These are phyloP conservation scores for Phascolomyces articulosus DNA, from an alignment of 371 early-diverging fungal genomes.

Conservation along the genomic window DNA sequence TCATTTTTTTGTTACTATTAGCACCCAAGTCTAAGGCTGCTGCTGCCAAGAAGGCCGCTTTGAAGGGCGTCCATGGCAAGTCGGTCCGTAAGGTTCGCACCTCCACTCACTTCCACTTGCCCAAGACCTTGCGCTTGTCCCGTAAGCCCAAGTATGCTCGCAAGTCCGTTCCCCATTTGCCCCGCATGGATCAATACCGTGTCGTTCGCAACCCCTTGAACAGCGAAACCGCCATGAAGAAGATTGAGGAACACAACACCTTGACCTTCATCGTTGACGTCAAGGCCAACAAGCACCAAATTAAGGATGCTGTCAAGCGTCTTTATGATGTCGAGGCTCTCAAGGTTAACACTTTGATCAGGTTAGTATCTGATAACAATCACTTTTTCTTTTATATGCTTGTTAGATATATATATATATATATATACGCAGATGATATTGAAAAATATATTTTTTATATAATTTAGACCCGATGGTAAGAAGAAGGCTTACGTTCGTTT, in stretches of 20 bases:
- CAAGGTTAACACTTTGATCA: constrained; percentile 98
- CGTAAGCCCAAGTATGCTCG: constrained; percentile 93
- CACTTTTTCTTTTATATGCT: neutral
- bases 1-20: neutral
- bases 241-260: constrained; percentile 99
- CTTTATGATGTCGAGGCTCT: constrained; percentile 94
- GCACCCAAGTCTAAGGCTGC: constrained; percentile 70
- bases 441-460: too few relatives aligned
- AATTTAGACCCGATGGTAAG: constrained; percentile 87
- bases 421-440: too few relatives aligned
- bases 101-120: constrained; percentile 89
- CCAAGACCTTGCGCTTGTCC: constrained; percentile 91
- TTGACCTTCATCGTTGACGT: constrained; percentile 97
- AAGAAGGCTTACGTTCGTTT: constrained; percentile 99
- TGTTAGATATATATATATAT: too few relatives aligned
- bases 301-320: constrained; percentile 96
- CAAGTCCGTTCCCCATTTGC: constrained; percentile 81
- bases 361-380: constrained; percentile 34
- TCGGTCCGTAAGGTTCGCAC: constrained; percentile 88
- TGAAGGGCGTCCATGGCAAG: constrained; percentile 88
- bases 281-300: constrained; percentile 98
- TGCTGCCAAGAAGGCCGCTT: constrained; percentile 86
- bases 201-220: constrained; percentile 93
- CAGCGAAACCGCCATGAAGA: constrained; percentile 99
- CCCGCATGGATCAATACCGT: constrained; percentile 86